Percentiles rank a stretch among this genome's conserved stretches.
Conservation (phyloP, 768 basidiomycete species). For the Nevesoporus exiguus region DNA sequence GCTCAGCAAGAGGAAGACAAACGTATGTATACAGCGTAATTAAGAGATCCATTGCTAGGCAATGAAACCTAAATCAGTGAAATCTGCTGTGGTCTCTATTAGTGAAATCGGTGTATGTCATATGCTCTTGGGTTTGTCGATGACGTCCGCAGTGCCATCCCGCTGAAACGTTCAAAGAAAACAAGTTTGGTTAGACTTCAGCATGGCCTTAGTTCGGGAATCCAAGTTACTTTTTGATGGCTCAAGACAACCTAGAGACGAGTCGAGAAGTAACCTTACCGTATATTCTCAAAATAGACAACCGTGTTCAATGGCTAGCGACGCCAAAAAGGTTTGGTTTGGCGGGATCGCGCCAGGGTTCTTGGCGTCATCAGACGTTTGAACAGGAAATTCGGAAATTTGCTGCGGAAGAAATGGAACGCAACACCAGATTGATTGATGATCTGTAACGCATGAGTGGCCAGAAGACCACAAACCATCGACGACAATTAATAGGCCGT, state of each 20-base stretch:
- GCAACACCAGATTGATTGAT: conserved; percentile 53
- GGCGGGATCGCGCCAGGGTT: conserved; percentile 43
- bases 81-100: conserved; percentile 56
- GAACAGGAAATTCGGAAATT: conserved; percentile 48
- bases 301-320: conserved; percentile 46
- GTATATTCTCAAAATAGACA: conserved; percentile 56
- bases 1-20: conserved; percentile 1
- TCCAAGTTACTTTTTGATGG: conserved; percentile 40
- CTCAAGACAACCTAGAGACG: conserved; percentile 58
- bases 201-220: conserved; percentile 40
- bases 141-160: conserved; percentile 40
- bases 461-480: conserved; percentile 40
- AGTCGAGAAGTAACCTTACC: conserved; percentile 54
- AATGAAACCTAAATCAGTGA: conserved; percentile 55
- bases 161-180: conserved; percentile 54
- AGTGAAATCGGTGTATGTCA: conserved; percentile 54
- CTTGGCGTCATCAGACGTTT: conserved; percentile 43
- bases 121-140: conserved; percentile 52
- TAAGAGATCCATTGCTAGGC: conserved; percentile 57
- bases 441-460: conserved; percentile 55
- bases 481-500: conserved; percentile 64
- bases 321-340: conserved; percentile 48
- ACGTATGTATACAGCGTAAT: conserved; percentile 58
- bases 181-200: conserved; percentile 49
- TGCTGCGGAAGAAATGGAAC: conserved; percentile 46